These are phyloP conservation scores for Malus sylvestris DNA, from an alignment of 306 rosid genomes.

Conservation along the genomic window DNA sequence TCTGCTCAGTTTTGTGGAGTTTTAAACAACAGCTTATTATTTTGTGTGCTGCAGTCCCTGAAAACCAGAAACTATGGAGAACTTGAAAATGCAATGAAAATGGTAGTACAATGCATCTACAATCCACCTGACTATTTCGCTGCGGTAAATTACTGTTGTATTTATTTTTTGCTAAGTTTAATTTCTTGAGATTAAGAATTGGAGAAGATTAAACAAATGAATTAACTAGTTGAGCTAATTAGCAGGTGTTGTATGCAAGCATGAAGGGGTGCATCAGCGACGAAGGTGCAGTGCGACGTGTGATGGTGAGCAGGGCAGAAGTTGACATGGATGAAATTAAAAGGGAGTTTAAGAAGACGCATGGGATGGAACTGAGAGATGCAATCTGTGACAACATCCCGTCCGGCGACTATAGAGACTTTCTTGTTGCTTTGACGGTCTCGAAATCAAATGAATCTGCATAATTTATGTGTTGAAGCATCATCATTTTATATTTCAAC, in stretches of 20 bases:
- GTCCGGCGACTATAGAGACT: slow-evolving; percentile 40
- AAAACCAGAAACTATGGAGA: slow-evolving; percentile 34
- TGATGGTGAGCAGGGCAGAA: slow-evolving; percentile 48
- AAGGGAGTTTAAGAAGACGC: slow-evolving; percentile 36
- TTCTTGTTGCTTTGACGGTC: slow-evolving; percentile 46
- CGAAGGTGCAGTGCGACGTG: slow-evolving; percentile 29
- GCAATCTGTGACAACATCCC: slow-evolving; percentile 35
- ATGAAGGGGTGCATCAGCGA: slow-evolving; percentile 33
- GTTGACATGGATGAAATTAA: slow-evolving; percentile 54
- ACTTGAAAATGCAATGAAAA: slow-evolving; percentile 40
- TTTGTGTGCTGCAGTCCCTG: slow-evolving; percentile 35
- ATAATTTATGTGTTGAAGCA: background rate
- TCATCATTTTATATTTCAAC: background rate
- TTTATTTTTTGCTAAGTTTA: too few species aligned
- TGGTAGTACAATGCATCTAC: slow-evolving; percentile 45
- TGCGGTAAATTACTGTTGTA: slow-evolving; percentile 27
- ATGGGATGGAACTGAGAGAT: slow-evolving; percentile 42
- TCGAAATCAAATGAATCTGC: slow-evolving; percentile 17
- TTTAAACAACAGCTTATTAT: background rate
- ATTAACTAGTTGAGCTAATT: too few species aligned
- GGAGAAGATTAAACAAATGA: background rate
- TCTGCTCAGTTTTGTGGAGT: background rate
- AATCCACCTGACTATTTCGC: slow-evolving; percentile 47
- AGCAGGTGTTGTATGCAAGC: slow-evolving; percentile 39
- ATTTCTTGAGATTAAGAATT: background rate